Base-by-base conservation (phyloP, 1,284 basidiomycete genomes). In the Boletus smithii region DNA sequence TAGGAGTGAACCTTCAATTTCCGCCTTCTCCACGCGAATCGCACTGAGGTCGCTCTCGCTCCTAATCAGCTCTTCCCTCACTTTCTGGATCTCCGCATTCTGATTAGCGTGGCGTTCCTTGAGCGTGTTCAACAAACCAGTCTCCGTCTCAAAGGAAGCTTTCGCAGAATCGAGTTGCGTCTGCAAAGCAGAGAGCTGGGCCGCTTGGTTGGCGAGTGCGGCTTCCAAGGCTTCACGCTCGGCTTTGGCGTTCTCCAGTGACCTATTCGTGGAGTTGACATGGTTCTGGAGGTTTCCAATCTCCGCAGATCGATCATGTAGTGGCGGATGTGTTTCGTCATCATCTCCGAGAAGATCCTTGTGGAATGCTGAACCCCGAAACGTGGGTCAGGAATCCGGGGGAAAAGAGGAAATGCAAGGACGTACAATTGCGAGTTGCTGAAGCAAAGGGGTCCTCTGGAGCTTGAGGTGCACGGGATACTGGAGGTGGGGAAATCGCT, bases 11-110 rank as follows among this genome's bases (percentile, higher is more conserved):
- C 94, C 91, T 66, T 97, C 95, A 10, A 97, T 75, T 69, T 99
- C 95, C 22, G 86, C 77, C 72, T 95, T 97, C 70, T 98, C 95
- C 17, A 93, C 82, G 29, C 87, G 79, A 44, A 97, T 66, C 4
- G 87, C 94, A 55, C 89, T 94, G 27, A 99, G 76, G 58, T 97
- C 93, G 61, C 91, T 94, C 70, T 99, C 95, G 4, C 88, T 87
- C 38, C 79, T 77, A 56, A 99, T 99, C 27, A 97, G 73, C 44
- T 97, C 88, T 47, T 88, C 80, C 43, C 83, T 79, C 1, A 85
- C 70, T 62, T 81, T 84, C 59, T 84, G 78, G n/a, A 97, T 85
- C 32, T 90, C 85, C 3, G 76, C 73, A 3, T 74, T 75, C 70
- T 97, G 94, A n/a, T 77, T 75, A 0, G 75, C 69, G 42, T 82